A percentile compares a stretch with the other conserved stretches of the same genome.
Conservation (phyloP, 306 rosid genomes). For the Ammopiptanthus mongolicus region DNA sequence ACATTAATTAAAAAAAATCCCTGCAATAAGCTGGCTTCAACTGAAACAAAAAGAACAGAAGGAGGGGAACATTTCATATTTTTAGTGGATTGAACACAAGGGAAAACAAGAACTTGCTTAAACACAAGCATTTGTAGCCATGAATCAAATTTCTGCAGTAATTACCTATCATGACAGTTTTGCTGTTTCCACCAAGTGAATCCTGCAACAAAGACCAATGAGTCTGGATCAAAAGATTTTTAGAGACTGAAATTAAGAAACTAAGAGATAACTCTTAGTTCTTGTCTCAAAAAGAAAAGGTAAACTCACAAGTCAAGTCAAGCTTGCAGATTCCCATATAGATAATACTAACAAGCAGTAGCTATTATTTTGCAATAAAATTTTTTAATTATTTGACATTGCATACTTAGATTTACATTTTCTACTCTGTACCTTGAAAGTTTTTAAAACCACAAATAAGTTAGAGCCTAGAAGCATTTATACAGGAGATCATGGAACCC, state of each 20-base stretch:
- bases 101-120: constrained; percentile 10
- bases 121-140: background rate
- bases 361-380: background rate
- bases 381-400: background rate
- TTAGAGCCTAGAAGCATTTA: background rate
- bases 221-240: constrained; percentile 24
- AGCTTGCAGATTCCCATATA: background rate
- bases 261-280: background rate
- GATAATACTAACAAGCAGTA: background rate
- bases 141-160: constrained; percentile 22
- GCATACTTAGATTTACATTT: background rate
- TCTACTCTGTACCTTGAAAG: background rate
- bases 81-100: background rate
- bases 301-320: background rate
- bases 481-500: background rate
- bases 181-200: constrained; percentile 92
- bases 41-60: constrained; percentile 17
- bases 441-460: constrained; percentile 6
- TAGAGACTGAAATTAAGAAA: constrained; percentile 12
- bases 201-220: constrained; percentile 51
- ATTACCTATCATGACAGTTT: constrained; percentile 87
- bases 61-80: constrained; percentile 8
- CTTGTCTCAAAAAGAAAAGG: background rate
- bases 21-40: constrained; percentile 6
- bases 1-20: background rate